Evolutionary conservation across 2,329 filamentous ascomycete species (phyloP).

Genomic region (Fusarium drepaniforme): DNA sequence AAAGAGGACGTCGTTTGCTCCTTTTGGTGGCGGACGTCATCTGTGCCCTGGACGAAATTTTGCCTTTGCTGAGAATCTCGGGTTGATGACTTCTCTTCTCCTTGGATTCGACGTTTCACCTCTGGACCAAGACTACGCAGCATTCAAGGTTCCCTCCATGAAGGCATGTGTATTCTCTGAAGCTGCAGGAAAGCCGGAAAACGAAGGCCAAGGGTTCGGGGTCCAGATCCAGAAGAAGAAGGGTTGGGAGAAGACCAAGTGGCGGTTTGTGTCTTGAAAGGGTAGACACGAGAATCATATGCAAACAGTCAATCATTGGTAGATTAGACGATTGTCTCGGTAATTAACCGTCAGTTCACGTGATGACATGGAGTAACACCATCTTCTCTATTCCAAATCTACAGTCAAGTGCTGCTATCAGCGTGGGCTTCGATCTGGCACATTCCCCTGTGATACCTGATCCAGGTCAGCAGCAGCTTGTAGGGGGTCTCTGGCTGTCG

Average conservation of each 20-base stretch:
- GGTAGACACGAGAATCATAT: not conserved
- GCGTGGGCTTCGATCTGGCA: not conserved
- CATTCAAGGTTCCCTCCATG: not conserved
- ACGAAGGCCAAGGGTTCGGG: slow-evolving; percentile 18
- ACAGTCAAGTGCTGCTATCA: not conserved
- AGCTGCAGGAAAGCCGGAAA: slow-evolving; percentile 15
- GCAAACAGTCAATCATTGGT: not conserved
- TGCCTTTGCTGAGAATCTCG: slow-evolving; percentile 32
- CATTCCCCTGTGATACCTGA: not conserved
- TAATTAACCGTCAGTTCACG: not conserved
- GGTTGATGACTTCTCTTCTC: slow-evolving; percentile 23
- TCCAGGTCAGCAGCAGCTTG: not conserved
- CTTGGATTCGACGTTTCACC: slow-evolving; percentile 20
- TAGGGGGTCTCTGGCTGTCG: not conserved
- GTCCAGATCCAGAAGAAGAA: slow-evolving; percentile 17
- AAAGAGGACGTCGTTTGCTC: slow-evolving; percentile 14
- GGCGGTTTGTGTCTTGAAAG: slow-evolving; percentile 16
- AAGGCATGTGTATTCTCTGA: slow-evolving; percentile 4
- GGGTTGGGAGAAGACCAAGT: slow-evolving; percentile 21
- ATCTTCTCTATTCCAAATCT: not conserved
- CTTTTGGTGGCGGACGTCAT: slow-evolving; percentile 27
- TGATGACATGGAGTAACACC: not conserved
- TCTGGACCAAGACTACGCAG: not conserved
- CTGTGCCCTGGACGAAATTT: slow-evolving; percentile 30
- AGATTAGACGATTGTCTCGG: not conserved